Evolutionary conservation across 1,139 yeast species (phyloP), one percentile per base, ranked within the genome.

Genomic region (Saccharomyces hybrid): DNA sequence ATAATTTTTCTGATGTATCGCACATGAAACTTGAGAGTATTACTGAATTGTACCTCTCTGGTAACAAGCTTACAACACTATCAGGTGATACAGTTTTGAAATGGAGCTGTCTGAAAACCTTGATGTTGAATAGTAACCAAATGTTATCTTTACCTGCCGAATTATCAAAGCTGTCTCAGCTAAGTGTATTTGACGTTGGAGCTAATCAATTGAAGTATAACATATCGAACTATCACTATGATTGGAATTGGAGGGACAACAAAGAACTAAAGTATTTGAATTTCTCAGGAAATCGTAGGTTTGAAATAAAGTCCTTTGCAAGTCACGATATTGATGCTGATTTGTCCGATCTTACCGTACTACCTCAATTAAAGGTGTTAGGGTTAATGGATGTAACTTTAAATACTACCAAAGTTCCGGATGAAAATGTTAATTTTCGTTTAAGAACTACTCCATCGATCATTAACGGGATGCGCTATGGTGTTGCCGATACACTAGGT

Each of bases 161-260:
- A 67, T 72, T 95, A 53, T 84, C 95, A 16, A 84, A 84, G 58
- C 76, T 90, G 54, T 67, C 73, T 1, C 79, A 81, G 38, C 73
- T 95, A 62, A 80, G 79, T 46, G 85, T 84, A 16, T 77, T 95
- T 48, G 99, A 95, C 72, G 95, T 89, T 16, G 96, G 98, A 2
- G 88, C 96, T 3, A 95, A 95, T 68, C 87, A 84, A 60, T 75
- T 95, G 68, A 87, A 91, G 65, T 93, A 93, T 70, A 93, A 95
- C 63, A 89, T 93, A 56, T 86, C 95, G 13, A 93, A 93, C 68
- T 88, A 91, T 82, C 95, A 95, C 6, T 91, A 89, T 67, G 99
- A 93, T 69, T 93, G 98, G 98, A 93, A 89, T 70, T 95, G 99
- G 99, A 85, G 87, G 64, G 84, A 84, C 76, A 95, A 93, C 66